These are phyloP conservation scores for Saitozyma podzolica DNA, from an alignment of 768 basidiomycete species.

Conservation along the genomic window DNA sequence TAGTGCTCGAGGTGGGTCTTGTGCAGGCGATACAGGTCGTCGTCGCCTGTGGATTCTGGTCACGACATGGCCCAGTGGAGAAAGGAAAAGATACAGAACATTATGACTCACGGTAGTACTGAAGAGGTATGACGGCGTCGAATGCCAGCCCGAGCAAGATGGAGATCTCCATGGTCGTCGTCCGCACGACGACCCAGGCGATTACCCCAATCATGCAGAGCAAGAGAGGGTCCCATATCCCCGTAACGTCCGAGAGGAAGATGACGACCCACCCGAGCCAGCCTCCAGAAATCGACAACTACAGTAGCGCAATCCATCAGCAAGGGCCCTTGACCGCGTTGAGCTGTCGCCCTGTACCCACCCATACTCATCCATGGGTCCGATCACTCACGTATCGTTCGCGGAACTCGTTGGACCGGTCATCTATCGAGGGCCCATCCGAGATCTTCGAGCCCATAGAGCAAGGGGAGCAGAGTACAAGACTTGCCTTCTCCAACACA, in stretches of 20 bases:
- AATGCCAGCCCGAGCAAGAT: not conserved
- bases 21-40: not conserved
- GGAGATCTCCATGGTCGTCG: not conserved
- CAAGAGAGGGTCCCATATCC: not conserved
- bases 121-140: not conserved
- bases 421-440: no score
- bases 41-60: not conserved
- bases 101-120: not conserved
- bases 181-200: not conserved
- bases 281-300: not conserved
- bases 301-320: no score
- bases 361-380: no score
- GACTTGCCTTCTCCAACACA: no score
- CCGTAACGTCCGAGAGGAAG: not conserved
- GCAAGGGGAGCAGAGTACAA: no score
- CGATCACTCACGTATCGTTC: no score
- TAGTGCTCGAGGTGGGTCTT: not conserved
- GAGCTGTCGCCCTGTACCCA: no score
- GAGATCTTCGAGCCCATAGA: no score
- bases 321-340: no score
- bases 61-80: not conserved
- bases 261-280: not conserved
- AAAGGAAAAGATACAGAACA: not conserved
- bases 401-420: no score
- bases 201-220: not conserved